phyloP scores from a whole-genome alignment of 1,284 basidiomycete genomes.

The Malassezia sp. region DNA sequence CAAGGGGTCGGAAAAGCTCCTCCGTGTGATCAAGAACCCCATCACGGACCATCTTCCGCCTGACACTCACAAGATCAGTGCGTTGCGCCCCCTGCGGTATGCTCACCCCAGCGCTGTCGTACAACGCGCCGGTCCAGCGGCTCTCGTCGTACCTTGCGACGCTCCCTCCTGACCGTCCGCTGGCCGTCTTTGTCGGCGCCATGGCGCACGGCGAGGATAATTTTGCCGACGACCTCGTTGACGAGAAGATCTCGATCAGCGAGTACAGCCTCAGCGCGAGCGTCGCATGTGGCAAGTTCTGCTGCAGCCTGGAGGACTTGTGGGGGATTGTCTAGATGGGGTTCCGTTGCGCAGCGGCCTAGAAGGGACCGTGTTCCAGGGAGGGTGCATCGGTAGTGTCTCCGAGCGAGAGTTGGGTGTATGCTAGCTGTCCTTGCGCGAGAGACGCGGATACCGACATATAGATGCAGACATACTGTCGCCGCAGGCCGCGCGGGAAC shows the following conservation, averaged over 20 bases:
- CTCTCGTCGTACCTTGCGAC: slow-evolving; percentile 71
- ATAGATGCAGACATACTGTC: too few species aligned
- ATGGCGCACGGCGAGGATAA: slow-evolving; percentile 61
- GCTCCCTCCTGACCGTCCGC: slow-evolving; percentile 70
- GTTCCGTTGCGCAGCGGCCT: too few species aligned
- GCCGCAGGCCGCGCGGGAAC: too few species aligned
- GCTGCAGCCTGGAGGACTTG: slow-evolving; percentile 54
- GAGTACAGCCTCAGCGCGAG: slow-evolving; percentile 87
- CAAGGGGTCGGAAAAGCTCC: slow-evolving; percentile 87
- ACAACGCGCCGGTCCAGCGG: slow-evolving; percentile 69
- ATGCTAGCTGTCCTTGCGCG: too few species aligned
- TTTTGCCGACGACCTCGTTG: slow-evolving; percentile 91
- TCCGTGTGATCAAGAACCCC: slow-evolving; percentile 98
- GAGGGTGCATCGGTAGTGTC: too few species aligned
- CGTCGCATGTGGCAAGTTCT: slow-evolving; percentile 87
- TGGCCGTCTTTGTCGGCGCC: slow-evolving; percentile 93
- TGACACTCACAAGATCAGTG: slow-evolving; percentile 79
- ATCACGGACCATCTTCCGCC: slow-evolving; percentile 87
- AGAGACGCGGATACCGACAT: too few species aligned
- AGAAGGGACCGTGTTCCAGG: too few species aligned
- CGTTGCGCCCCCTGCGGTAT: background rate
- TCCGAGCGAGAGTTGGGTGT: too few species aligned
- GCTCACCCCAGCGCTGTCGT: slow-evolving; percentile 66
- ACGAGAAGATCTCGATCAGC: slow-evolving; percentile 93
- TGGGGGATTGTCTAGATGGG: slow-evolving; percentile 45